Base-by-base conservation (phyloP, 2,329 filamentous ascomycete species). In the Penicillium paneum region DNA sequence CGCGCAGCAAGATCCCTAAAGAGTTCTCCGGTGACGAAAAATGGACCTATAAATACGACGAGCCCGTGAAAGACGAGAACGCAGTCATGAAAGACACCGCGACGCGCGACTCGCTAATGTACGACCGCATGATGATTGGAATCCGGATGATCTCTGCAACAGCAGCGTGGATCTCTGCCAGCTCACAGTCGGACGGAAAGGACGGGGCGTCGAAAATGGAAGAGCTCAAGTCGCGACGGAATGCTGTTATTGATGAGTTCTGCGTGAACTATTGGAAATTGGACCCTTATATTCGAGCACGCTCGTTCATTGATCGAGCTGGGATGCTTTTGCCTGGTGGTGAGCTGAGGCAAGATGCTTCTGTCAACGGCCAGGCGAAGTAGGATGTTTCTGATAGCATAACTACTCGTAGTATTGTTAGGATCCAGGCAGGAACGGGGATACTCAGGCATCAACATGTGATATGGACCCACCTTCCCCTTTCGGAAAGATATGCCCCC, bases 1-100 rank as follows among this genome's bases (percentile, higher is more conserved):
- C 84, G 6, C 78, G 78, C 39, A 77, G 78, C 35, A 84, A 86
- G 44, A 88, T 97, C 60, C 82, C 87, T 45, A 88, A 86, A 66
- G 91, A 96, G 57, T 80, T 96, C 3, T 91, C 90, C 15, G 93
- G 93, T 38, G 83, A 88, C 7, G 91, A 96, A 62, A 80, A 90
- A 57, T 97, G 88, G 85, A 78, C 81, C 34, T 97, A 95, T 75
- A 74, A 81, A 59, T 97, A 94, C 68, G 74, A 87, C 28, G 91
- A 97, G 72, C 91, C 92, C 0, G 66, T 80, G 0, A 66, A 81
- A 0, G 86, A 84, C n/a, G 93, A 97, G 73, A 93, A 97, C 68
- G 82, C 83, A 39, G 73, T 72, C 52, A 88, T 95, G 82, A 81
- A 86, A 62, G 79, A 85, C 42, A 89, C 77, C 78, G 82, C 50